phyloP scores from a whole-genome alignment of 177 flowering plant genomes.

The Telopea speciosissima region DNA sequence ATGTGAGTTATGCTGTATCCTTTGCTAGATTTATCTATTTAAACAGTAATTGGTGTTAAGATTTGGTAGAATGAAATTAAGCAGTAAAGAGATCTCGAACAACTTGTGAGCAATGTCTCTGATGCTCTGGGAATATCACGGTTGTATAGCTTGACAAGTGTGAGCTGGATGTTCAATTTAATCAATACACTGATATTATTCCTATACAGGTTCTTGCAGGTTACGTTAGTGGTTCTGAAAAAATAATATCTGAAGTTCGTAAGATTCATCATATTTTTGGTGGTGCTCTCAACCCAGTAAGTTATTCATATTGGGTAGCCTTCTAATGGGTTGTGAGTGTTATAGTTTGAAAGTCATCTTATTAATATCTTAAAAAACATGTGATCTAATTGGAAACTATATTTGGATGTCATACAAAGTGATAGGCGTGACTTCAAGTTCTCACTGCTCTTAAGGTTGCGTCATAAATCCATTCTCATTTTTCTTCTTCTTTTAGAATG shows the following conservation, averaged over 20 bases:
- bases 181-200: not conserved
- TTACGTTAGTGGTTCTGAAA: constrained; percentile 75
- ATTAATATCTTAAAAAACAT: not conserved
- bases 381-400: too few species aligned
- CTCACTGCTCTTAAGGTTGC: not conserved
- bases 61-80: not conserved
- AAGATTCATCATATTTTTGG: constrained; percentile 85
- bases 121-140: too few species aligned
- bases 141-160: too few species aligned
- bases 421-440: not conserved
- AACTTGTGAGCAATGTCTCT: too few species aligned
- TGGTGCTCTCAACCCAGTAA: constrained; percentile 86
- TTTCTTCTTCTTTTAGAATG: constrained; percentile 44
- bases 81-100: not conserved
- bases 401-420: not conserved
- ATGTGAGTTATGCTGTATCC: constrained; percentile 41
- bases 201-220: constrained; percentile 78
- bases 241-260: constrained; percentile 58
- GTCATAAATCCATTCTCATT: not conserved
- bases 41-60: not conserved
- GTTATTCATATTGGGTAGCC: constrained; percentile 10
- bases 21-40: not conserved
- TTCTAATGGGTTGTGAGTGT: not conserved
- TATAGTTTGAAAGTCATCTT: not conserved
- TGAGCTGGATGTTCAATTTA: too few species aligned